These are phyloP conservation scores for Haematococcus sp. DNA, from an alignment of 139 green algal species.

Conservation along the genomic window DNA sequence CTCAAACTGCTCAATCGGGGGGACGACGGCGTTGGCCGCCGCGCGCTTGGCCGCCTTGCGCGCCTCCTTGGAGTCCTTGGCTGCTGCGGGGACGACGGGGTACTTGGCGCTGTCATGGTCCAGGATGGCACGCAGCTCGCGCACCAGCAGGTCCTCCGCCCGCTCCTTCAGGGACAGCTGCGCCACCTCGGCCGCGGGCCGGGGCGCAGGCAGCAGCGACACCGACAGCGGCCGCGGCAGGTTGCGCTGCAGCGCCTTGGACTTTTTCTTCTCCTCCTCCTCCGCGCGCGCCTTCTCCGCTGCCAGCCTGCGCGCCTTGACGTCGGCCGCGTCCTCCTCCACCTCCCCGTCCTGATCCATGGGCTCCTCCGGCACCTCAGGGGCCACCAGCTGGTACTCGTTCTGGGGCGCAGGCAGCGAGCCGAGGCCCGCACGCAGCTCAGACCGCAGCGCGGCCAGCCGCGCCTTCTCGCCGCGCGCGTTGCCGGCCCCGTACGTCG, in stretches of 20 bases:
- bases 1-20: conserved; percentile 36
- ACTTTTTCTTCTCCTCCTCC: conserved; percentile 42
- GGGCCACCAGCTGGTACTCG: conserved; percentile 70
- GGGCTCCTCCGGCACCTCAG: conserved; percentile 39
- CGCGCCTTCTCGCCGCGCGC: conserved; percentile 15
- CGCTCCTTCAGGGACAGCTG: conserved; percentile 37
- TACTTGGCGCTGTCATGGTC: conserved; percentile 69
- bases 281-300: conserved; percentile 52
- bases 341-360: conserved; percentile 38
- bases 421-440: conserved; percentile 67
- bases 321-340: conserved; percentile 84
- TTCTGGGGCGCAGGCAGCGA: conserved; percentile 84
- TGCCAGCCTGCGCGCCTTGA: conserved; percentile 42
- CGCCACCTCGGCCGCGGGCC: conserved; percentile 19
- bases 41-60: conserved; percentile 15
- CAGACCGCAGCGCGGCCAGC: conserved; percentile 24
- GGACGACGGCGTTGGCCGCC: conserved; percentile 17
- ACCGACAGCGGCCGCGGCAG: conserved; percentile 67
- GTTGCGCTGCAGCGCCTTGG: conserved; percentile 68
- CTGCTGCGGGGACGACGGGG: conserved; percentile 35
- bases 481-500: conserved; percentile 15
- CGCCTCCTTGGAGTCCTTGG: conserved; percentile 10
- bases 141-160: conserved; percentile 69
- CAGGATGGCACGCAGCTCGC: conserved; percentile 68
- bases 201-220: conserved; percentile 29